Base-by-base conservation (phyloP, 805 yeast genomes). In the Wickerhamomyces chambardii region DNA sequence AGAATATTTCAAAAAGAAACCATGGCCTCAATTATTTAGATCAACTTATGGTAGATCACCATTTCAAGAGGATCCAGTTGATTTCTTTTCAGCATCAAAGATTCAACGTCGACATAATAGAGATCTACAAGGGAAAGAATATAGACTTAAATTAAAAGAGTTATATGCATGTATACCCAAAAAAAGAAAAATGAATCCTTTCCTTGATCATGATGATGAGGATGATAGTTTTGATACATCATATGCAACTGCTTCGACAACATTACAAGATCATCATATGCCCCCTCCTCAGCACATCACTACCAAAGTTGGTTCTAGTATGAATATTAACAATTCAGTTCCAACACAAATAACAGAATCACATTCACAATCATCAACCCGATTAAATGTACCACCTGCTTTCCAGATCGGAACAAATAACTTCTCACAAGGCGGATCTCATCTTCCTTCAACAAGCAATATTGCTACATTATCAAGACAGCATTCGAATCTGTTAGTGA, bases 1-100 rank as follows among this genome's bases (percentile, higher is more conserved):
- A 46, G 97, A 92, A 57, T 92, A 95, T 95, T 39, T 35, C 4
- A 36, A 33, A 3, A 39, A 41, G 17, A 45, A 36, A 58, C 55
- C 51, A 22, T 69, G 74, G 75, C 94, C 95, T 3, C 72, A 66
- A 36, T 58, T 85, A 25, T 65, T 72, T 43, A 56, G 64, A 12
- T 74, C 86, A 0, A 65, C 81, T 4, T 75, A 73, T 47, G 96
- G 96, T 6, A 72, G 83, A 47, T 77, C 95, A 41, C 85, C 95
- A 5, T 90, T 90, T 59, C 67, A 81, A n/a, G 70, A 70, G 33
- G 90, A 84, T 49, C 52, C 63, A 5, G 38, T 64, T 1, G 61
- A 61, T 21, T 36, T 43, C 15, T 61, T 63, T 27, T 64, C 64
- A 41, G 58, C 57, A 31, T 65, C 64, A 18, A 57, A 65, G 29